Evolutionary conservation across 164 flowering plant genomes (phyloP), one percentile per base, ranked within the genome.

Genomic region (Vitis cinerea): DNA sequence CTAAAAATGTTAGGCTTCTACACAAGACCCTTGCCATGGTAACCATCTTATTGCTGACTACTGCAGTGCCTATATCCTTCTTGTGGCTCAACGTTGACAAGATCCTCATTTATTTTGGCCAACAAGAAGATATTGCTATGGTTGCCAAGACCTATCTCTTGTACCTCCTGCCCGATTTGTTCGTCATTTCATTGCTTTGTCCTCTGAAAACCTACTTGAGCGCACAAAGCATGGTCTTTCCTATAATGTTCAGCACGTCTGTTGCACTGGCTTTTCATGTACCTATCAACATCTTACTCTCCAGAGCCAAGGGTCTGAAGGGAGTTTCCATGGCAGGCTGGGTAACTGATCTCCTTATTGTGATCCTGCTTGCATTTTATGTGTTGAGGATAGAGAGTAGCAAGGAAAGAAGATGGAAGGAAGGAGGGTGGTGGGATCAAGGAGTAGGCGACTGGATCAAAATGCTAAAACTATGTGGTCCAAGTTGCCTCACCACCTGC

Each of bases 401-500:
- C 9, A 79, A 87, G 30, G 82, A 73, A 30, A 78, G 71, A 55
- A 81, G 54, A 48, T 85, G 85, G 88, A 73, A 75, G 52, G 84
- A 77, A 69, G 92, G 94, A 29, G 95, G 94, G 19, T 86, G 93
- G 95, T 82, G 77, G 76, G 88, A 88, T 8, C 97, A 86, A 53
- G 65, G 77, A 12, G 9, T 71, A n/a, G 9, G 23, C 0, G 96
- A 94, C 47, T 92, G 96, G 97, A 23, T 73, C 15, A 72, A 65
- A 64, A 61, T 94, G 63, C 60, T 91, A 8, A 87, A 74, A 78
- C 88, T 94, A 0, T 70, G 74, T 9, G 93, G 84, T 0, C 87
- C 96, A 2, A 91, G 96, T 69, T 94, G 98, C 80, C 85, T 94
- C 54, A 91, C 92, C 56, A 88, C 90, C 7, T 94, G 97, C 78